phyloP scores from a whole-genome alignment of 2,329 filamentous ascomycete genomes.

The Clonostachys sp. region DNA sequence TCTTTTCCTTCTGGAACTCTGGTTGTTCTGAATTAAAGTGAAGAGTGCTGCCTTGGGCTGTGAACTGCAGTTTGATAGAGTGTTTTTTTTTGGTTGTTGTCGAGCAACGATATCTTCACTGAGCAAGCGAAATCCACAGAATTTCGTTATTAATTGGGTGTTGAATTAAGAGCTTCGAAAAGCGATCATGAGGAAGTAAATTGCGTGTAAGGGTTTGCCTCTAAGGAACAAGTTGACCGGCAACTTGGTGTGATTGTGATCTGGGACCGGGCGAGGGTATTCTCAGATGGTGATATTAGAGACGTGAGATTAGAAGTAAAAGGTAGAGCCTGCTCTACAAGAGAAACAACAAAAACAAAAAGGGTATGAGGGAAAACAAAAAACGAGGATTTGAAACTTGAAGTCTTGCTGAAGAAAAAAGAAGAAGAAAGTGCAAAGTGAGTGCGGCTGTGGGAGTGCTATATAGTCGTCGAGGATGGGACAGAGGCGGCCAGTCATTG shows the following conservation, averaged over 20 bases:
- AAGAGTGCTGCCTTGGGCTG: conserved; percentile 8
- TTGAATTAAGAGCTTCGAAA: conserved; percentile 21
- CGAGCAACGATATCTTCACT: conserved; percentile 30
- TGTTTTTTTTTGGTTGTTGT: conserved; percentile 7
- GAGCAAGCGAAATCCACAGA: conserved; percentile 53
- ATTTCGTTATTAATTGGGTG: conserved; percentile 38
- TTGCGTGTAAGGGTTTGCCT: conserved; percentile 13
- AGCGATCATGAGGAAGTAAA: conserved; percentile 12
- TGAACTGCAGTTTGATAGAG: conserved; percentile 7
- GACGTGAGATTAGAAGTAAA: conserved; percentile 25
- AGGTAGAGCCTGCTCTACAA: conserved; percentile 52
- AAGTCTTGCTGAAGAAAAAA: conserved; percentile 62
- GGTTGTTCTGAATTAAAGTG: conserved; percentile 1
- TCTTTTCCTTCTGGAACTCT: conserved; percentile 1
- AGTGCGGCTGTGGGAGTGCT: conserved; percentile 24
- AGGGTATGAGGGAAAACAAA: conserved; percentile 28
- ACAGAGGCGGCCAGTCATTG: background rate
- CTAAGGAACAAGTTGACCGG: conserved; percentile 28
- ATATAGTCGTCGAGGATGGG: conserved; percentile 1
- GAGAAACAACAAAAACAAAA: conserved; percentile 30
- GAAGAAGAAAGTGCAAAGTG: conserved; percentile 33
- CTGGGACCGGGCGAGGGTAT: background rate
- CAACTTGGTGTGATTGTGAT: conserved; percentile 22
- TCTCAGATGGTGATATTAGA: conserved; percentile 14
- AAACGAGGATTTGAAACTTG: conserved; percentile 50